Evolutionary conservation across 108 stramenopile species (phyloP).

Genomic region (Asterionellopsis glacialis): DNA sequence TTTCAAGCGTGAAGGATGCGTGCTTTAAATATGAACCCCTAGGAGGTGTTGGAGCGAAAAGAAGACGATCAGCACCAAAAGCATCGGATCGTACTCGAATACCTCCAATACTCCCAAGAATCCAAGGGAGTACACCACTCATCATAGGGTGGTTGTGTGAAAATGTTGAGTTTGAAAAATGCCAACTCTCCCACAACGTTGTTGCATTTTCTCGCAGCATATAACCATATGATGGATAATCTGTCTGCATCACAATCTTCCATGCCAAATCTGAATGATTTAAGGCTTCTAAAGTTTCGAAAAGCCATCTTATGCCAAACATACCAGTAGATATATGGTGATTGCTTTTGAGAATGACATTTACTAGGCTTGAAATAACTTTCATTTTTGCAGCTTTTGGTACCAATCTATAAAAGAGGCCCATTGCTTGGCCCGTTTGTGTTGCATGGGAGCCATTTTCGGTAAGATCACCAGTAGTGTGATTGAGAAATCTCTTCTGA

Average conservation of each 20-base stretch:
- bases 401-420: not conserved
- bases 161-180: slow-evolving; percentile 35
- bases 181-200: slow-evolving; percentile 51
- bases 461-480: not conserved
- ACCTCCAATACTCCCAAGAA: too few species aligned
- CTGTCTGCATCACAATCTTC: slow-evolving; percentile 3
- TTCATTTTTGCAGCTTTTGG: not conserved
- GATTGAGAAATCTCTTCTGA: too few species aligned
- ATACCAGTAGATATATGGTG: slow-evolving; percentile 8
- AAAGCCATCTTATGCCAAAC: slow-evolving; percentile 1
- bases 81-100: too few species aligned
- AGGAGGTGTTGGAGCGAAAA: too few species aligned
- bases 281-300: slow-evolving; percentile 1
- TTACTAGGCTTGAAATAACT: slow-evolving; percentile 3
- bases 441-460: not conserved
- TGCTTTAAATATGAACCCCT: too few species aligned
- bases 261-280: slow-evolving; percentile 5
- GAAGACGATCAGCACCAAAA: too few species aligned
- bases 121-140: slow-evolving; percentile 15
- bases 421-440: slow-evolving; percentile 5
- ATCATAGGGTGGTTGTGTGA: slow-evolving; percentile 57
- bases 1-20: too few species aligned
- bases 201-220: slow-evolving; percentile 44
- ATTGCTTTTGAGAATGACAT: not conserved
- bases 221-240: slow-evolving; percentile 28